Percentiles rank a stretch among this genome's conserved stretches.
phyloP scores from a whole-genome alignment of 495 filamentous ascomycete genomes.

The Penicillium turbatum region DNA sequence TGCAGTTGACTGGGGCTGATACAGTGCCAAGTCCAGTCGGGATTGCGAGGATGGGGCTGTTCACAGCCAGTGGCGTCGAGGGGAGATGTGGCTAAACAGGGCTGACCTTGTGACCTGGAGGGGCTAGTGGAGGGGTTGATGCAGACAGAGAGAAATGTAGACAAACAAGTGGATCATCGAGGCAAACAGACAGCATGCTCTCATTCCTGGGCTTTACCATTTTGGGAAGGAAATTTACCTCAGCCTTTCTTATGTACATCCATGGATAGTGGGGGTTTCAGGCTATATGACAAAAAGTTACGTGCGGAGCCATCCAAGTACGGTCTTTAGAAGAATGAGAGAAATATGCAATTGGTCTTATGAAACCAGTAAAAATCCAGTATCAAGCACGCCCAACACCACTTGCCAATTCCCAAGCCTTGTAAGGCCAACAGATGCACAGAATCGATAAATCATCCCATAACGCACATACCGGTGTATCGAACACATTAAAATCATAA shows the following conservation, averaged over 20 bases:
- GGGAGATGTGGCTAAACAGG: conserved; percentile 2
- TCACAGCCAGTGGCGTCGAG: conserved; percentile 2
- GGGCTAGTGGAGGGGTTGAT: background rate
- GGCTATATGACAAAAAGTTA: no score
- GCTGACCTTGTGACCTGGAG: conserved; percentile 5
- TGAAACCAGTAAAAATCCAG: conserved; percentile 5
- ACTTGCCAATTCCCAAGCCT: conserved; percentile 18
- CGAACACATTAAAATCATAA: conserved; percentile 25
- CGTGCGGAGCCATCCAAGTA: background rate
- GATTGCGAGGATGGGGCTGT: background rate
- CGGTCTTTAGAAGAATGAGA: background rate
- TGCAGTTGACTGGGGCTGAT: background rate
- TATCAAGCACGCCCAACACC: conserved; percentile 24
- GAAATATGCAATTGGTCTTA: conserved; percentile 13
- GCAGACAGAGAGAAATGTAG: background rate
- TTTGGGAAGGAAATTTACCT: no score
- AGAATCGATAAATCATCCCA: conserved; percentile 18
- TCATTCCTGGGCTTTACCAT: no score
- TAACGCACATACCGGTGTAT: conserved; percentile 24
- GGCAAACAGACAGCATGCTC: no score
- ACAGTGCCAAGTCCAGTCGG: background rate
- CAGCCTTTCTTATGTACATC: no score
- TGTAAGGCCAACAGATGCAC: conserved; percentile 17
- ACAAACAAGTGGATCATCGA: background rate
- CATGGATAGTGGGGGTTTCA: no score